Base-by-base conservation (phyloP, 768 basidiomycete genomes). In the Tylopilus sp. region DNA sequence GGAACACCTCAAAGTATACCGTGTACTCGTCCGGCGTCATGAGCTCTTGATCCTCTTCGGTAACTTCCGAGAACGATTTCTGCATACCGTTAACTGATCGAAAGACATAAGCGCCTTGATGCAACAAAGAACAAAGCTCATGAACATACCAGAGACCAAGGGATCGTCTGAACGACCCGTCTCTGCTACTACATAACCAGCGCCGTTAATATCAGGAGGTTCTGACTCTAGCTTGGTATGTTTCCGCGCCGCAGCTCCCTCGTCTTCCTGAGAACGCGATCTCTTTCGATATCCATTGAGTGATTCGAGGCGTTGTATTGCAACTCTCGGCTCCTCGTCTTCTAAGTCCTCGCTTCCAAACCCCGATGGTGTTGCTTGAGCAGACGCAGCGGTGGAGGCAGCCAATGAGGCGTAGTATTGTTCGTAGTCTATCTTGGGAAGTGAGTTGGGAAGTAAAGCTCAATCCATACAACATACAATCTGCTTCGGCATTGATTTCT, bases 21-120 rank as follows among this genome's bases (percentile, higher is more conserved):
- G 85, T 83, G 64, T 95, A 95, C 69, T 97, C 94, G 50, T 95
- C 94, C 2, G 90, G 85, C 4, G 90, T 91, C 94, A 97, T 97
- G 59, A 85, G 64, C 42, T 93, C 94, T 61, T 93, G 87, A 64
- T 95, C 87, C 57, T 93, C 95, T 60, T 97, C 94, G 3, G 90
- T 95, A 39, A 98, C 82, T 55, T 85, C 76, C 4, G 85, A 88
- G 60, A 89, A 86, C 7, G 81, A 77, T 59, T 89, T 83, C 18
- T 82, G 76, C 36, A 75, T 71, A 13, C 93, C 92, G 53, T 85
- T 85, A 22, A 98, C 93, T 91, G 26, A 28, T 10, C 56, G 38
- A 38, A 46, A 51, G 39, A 39, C 7, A 26, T 52, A 21, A 50
- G 33, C 15, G 7, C 23, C 21, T 39, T 18, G 26, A 11, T n/a